These are phyloP conservation scores for Trichophyton equinum DNA, from an alignment of 2,329 filamentous ascomycete species.

Conservation along the genomic window DNA sequence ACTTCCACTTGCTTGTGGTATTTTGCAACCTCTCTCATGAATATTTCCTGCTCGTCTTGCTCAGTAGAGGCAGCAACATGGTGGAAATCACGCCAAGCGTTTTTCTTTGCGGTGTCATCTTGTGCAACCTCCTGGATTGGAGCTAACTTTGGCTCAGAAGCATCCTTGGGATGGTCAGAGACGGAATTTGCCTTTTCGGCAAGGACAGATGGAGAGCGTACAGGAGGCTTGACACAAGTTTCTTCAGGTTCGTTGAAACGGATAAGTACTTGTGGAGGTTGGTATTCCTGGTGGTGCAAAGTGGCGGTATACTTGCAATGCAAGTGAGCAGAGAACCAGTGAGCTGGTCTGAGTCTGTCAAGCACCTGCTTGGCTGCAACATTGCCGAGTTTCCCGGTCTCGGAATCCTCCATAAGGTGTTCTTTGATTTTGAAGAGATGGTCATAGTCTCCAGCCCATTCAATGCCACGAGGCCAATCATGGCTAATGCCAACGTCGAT, in stretches of 20 bases:
- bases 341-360: slow-evolving; percentile 64
- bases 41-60: slow-evolving; percentile 22
- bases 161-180: neutral
- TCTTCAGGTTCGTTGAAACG: neutral
- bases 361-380: slow-evolving; percentile 67
- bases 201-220: neutral
- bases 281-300: slow-evolving; percentile 6
- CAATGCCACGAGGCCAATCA: slow-evolving; percentile 83
- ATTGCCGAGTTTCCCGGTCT: slow-evolving; percentile 63
- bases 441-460: slow-evolving; percentile 59
- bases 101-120: slow-evolving; percentile 14
- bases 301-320: slow-evolving; percentile 72
- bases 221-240: neutral
- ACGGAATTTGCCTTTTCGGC: neutral
- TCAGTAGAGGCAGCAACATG: slow-evolving; percentile 22
- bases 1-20: slow-evolving; percentile 9
- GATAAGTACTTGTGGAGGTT: neutral
- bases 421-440: slow-evolving; percentile 61
- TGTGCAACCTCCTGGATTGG: neutral
- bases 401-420: slow-evolving; percentile 63
- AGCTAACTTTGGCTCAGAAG: neutral
- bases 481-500: slow-evolving; percentile 88
- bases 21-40: slow-evolving; percentile 17
- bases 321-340: slow-evolving; percentile 91
- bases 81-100: slow-evolving; percentile 31